phyloP scores from a whole-genome alignment of 202 grass and related monocot species.

The Schoenoplectus tabernaemontani region DNA sequence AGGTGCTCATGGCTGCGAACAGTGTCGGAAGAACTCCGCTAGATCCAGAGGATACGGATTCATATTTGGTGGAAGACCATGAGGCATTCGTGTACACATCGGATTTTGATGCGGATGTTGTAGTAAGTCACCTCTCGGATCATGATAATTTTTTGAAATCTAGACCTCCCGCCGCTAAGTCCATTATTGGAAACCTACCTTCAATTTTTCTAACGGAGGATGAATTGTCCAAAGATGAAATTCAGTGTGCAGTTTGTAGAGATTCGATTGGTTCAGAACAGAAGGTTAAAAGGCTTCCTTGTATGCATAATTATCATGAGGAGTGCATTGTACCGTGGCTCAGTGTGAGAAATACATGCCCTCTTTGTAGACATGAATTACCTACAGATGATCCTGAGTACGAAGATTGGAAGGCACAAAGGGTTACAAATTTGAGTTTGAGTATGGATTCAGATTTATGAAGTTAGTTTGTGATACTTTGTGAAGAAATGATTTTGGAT shows the following conservation, averaged over 20 bases:
- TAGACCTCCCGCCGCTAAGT: constrained; percentile 47
- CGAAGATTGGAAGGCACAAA: constrained; percentile 56
- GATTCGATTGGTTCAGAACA: constrained; percentile 15
- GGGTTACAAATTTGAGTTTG: constrained; percentile 4
- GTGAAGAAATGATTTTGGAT: not conserved
- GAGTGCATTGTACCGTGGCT: constrained; percentile 47
- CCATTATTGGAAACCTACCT: constrained; percentile 59
- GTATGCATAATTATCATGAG: constrained; percentile 34
- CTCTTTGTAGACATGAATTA: constrained; percentile 60
- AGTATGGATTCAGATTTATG: not conserved
- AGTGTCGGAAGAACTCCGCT: constrained; percentile 11
- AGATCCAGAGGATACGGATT: constrained; percentile 17
- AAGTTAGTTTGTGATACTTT: not conserved
- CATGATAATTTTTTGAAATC: constrained; percentile 46
- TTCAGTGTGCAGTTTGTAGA: constrained; percentile 25
- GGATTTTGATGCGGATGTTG: constrained; percentile 39
- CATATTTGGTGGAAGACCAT: constrained; percentile 19
- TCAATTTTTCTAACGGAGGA: constrained; percentile 42
- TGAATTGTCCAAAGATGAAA: constrained; percentile 13
- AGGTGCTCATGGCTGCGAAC: constrained; percentile 41
- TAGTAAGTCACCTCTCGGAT: constrained; percentile 33
- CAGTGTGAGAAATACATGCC: constrained; percentile 37
- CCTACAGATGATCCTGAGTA: constrained; percentile 80
- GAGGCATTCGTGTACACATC: constrained; percentile 67
- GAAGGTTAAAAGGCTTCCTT: constrained; percentile 27